Percentiles rank a stretch among this genome's conserved stretches.
Evolutionary conservation across 768 basidiomycete species (phyloP).

Genomic region (Tricholoma bakamatsutake): DNA sequence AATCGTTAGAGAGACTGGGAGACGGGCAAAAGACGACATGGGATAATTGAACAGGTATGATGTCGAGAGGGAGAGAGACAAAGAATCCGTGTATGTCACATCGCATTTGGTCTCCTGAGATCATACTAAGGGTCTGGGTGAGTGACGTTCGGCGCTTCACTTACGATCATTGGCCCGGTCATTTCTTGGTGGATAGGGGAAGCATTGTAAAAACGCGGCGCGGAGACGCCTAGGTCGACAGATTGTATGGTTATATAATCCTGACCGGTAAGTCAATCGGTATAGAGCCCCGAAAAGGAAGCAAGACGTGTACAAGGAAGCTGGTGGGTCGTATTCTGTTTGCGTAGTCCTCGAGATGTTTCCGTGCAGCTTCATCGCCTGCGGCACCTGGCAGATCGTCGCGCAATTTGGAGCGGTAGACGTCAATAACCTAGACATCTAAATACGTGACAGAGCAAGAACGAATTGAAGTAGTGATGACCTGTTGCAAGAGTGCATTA

Average conservation of each 20-base stretch:
- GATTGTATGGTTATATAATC: constrained; percentile 84
- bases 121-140: constrained; percentile 5
- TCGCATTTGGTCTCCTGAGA: constrained; percentile 76
- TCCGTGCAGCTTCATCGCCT: constrained; percentile 80
- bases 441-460: not conserved
- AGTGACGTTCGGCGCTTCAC: constrained; percentile 5
- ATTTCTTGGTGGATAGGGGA: constrained; percentile 36
- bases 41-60: constrained; percentile 85
- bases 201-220: constrained; percentile 73
- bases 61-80: constrained; percentile 79
- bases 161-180: constrained; percentile 24
- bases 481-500: constrained; percentile 80
- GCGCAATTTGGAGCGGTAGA: constrained; percentile 74
- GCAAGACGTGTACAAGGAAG: constrained; percentile 53
- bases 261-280: constrained; percentile 31
- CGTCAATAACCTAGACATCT: constrained; percentile 50
- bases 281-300: not conserved
- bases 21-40: constrained; percentile 72
- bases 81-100: constrained; percentile 74
- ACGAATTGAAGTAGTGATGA: constrained; percentile 20
- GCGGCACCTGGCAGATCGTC: constrained; percentile 62
- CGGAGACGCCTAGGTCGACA: constrained; percentile 75
- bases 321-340: constrained; percentile 70
- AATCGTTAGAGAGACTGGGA: constrained; percentile 78
- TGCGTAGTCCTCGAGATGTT: constrained; percentile 72